These are phyloP conservation scores for Syzygium grande DNA, from an alignment of 345 rosid genomes.

Conservation along the genomic window DNA sequence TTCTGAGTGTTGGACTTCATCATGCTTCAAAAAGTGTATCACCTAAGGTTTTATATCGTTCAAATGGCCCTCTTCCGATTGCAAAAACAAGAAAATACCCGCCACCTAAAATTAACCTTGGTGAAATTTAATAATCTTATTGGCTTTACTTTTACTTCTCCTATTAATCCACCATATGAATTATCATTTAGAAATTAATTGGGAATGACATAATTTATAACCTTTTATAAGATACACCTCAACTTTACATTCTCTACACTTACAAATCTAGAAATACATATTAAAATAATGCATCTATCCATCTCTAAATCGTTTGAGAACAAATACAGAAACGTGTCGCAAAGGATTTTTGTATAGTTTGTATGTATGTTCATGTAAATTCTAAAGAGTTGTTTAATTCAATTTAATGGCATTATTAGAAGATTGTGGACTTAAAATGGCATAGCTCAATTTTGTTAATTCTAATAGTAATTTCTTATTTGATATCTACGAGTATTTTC, in stretches of 20 bases:
- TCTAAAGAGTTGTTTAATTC: neutral
- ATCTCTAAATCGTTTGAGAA: no score
- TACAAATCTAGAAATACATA: neutral
- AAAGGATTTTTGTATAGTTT: no score
- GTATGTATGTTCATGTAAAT: neutral
- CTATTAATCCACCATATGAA: neutral
- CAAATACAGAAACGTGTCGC: neutral
- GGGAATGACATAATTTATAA: neutral
- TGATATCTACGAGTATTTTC: neutral
- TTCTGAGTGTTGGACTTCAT: no score
- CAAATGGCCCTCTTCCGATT: neutral
- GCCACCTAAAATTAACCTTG: neutral
- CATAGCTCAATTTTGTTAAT: neutral
- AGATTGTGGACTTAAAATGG: no score
- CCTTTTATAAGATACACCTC: neutral
- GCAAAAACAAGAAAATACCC: neutral
- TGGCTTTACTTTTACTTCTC: neutral
- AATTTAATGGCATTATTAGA: no score
- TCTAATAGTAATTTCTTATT: neutral
- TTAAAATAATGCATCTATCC: neutral
- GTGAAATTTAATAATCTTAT: no score
- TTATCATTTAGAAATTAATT: no score
- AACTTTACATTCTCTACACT: neutral
- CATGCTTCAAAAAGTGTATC: neutral
- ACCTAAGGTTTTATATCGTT: neutral